Percentiles rank a stretch among this genome's conserved stretches.
These are phyloP conservation scores for Sarocladium oryzae DNA, from an alignment of 2,329 filamentous ascomycete genomes.

Conservation along the genomic window DNA sequence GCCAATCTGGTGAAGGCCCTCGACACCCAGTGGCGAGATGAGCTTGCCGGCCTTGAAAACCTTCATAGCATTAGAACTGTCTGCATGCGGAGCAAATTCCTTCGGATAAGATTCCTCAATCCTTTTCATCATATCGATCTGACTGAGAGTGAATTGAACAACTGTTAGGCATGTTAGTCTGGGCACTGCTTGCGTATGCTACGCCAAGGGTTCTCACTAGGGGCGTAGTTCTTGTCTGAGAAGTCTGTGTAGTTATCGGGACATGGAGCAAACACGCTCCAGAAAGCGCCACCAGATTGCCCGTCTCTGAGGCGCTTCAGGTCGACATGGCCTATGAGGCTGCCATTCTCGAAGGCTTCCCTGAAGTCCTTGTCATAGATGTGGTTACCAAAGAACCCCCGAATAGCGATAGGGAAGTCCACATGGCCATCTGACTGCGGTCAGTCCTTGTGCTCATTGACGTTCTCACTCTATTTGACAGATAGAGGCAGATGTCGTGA, in stretches of 20 bases:
- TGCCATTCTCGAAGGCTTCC: slow-evolving; percentile 65
- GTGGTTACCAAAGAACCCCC: slow-evolving; percentile 62
- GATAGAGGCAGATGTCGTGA: too few species aligned
- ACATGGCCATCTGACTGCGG: slow-evolving; percentile 70
- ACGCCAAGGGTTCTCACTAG: not conserved
- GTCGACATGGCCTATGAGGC: slow-evolving; percentile 67
- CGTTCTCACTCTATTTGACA: too few species aligned
- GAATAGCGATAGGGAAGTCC: slow-evolving; percentile 73
- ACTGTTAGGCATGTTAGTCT: slow-evolving; percentile 29
- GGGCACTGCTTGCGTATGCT: not conserved
- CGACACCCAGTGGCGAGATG: slow-evolving; percentile 73
- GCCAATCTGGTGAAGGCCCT: slow-evolving; percentile 90
- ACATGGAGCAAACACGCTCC: slow-evolving; percentile 80
- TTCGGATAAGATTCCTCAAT: slow-evolving; percentile 58
- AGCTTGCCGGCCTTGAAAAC: slow-evolving; percentile 57
- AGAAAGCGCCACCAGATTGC: slow-evolving; percentile 78
- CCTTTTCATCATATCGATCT: slow-evolving; percentile 67
- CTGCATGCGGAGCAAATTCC: slow-evolving; percentile 59
- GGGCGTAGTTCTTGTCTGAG: slow-evolving; percentile 50
- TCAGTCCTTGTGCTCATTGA: too few species aligned
- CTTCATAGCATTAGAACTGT: slow-evolving; percentile 53
- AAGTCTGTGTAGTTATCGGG: slow-evolving; percentile 67
- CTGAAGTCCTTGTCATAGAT: slow-evolving; percentile 71
- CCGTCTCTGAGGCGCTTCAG: slow-evolving; percentile 67
- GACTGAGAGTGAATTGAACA: slow-evolving; percentile 62